A percentile compares a stretch with the other conserved stretches of the same genome.
Evolutionary conservation across 176 grass and related monocot genomes (phyloP).

Genomic region (Eremochloa ophiuroides): DNA sequence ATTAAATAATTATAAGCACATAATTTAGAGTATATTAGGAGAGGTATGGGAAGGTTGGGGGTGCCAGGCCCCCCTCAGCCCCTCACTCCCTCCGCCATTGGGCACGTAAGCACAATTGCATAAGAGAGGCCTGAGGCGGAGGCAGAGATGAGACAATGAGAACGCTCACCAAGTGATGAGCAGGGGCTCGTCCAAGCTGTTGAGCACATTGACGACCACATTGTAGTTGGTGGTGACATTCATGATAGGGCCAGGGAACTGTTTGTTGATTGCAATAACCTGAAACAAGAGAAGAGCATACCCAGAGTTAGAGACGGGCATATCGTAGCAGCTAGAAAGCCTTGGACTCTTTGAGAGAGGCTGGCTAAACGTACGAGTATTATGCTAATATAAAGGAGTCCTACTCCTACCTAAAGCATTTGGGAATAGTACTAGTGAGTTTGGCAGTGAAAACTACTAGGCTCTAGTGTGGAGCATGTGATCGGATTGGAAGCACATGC

Average conservation of each 20-base stretch:
- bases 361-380: too few species aligned
- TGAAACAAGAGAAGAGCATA: slow-evolving; percentile 18
- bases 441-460: not conserved
- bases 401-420: too few species aligned
- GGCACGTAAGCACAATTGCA: too few species aligned
- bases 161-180: slow-evolving; percentile 66
- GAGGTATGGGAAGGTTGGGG: too few species aligned
- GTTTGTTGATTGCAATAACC: slow-evolving; percentile 76
- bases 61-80: too few species aligned
- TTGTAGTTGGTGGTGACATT: slow-evolving; percentile 84
- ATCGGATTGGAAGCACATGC: not conserved
- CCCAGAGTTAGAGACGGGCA: not conserved
- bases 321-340: not conserved
- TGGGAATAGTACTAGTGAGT: not conserved
- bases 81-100: too few species aligned
- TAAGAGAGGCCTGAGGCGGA: not conserved
- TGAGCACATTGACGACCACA: slow-evolving; percentile 74
- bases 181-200: slow-evolving; percentile 89
- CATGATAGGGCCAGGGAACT: slow-evolving; percentile 72
- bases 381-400: too few species aligned
- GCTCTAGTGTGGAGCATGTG: not conserved
- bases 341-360: too few species aligned
- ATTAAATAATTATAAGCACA: too few species aligned
- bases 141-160: not conserved
- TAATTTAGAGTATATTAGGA: too few species aligned